Evolutionary conservation across 176 grass and related monocot species (phyloP).

Genomic region (Thalia dealbata): DNA sequence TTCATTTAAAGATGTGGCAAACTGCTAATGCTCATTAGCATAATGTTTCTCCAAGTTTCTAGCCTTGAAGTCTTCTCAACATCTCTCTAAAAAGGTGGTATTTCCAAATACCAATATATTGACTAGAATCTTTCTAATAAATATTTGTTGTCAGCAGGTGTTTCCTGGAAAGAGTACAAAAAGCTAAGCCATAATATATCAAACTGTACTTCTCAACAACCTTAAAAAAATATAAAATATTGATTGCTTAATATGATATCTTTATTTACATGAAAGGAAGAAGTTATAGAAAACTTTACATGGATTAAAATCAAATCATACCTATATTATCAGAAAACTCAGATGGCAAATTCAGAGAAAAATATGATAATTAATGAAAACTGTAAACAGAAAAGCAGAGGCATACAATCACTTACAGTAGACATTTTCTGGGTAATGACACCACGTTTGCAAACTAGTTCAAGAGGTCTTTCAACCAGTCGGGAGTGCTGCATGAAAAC

Average conservation of each 20-base stretch:
- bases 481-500: conserved; percentile 52
- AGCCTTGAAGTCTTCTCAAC: not conserved
- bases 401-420: conserved; percentile 38
- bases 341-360: not conserved
- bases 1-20: not conserved
- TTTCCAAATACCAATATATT: not conserved
- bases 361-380: conserved; percentile 1
- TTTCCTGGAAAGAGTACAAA: too few relatives aligned
- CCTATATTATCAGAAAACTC: not conserved
- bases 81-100: not conserved
- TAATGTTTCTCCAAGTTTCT: not conserved
- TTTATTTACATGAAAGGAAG: too few relatives aligned
- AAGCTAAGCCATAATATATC: too few relatives aligned
- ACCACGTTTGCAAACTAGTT: conserved; percentile 81
- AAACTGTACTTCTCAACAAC: too few relatives aligned
- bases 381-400: not conserved
- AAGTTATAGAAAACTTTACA: too few relatives aligned
- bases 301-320: not conserved
- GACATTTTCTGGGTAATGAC: conserved; percentile 78
- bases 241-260: too few relatives aligned
- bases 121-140: too few relatives aligned
- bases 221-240: too few relatives aligned
- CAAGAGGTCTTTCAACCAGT: conserved; percentile 69
- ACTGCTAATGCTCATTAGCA: not conserved
- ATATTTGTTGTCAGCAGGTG: too few relatives aligned